Base-by-base conservation (phyloP, 768 basidiomycete genomes). In the Russula lepida region DNA sequence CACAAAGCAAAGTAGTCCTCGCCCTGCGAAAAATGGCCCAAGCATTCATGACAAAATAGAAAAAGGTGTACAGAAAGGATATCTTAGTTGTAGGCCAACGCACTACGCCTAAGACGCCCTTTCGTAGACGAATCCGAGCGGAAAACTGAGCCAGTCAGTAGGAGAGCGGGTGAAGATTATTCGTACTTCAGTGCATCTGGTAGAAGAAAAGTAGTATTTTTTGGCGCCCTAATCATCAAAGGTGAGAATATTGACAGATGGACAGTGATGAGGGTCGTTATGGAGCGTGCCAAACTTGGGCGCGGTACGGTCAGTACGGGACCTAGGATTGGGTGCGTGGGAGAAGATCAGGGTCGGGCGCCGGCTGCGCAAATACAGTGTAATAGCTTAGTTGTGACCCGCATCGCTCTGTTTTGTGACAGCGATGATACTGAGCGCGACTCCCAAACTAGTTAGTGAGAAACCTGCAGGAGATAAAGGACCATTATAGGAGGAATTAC, bases 1-100 rank as follows among this genome's bases (percentile, higher is more conserved):
- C 28, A 66, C 65, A 23, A 43, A 66, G 52, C 17, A 64, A 44
- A 23, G 47, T 12, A 27, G 39, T 54, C 53, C 65, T 64, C 50
- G 64, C 58, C 33, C 53, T 60, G 55, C 63, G 63, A 37, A 66
- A 66, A 54, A 66, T 8, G 21, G 19, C 48, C 65, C 65, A 66
- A 41, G 43, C 46, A 49, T 37, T 27, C 64, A 65, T 65, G 52
- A 39, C 15, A 21, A 23, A 43, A 37, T 23, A 19, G 21, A 49
- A 39, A 41, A 7, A 12, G 21, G 41, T 3, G 17, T 17, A 43
- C 15, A 50, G 33, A 57, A 57, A 50, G 23, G n/a, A 48, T 6
- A n/a, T n/a, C n/a, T n/a, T n/a, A 43, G 54, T 3, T 4, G 32
- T 25, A 33, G 50, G 39, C 46, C 54, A 54, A 64, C 19, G 35